Evolutionary conservation across 2,329 filamentous ascomycete species (phyloP).

Genomic region (Exophiala calicioides): DNA sequence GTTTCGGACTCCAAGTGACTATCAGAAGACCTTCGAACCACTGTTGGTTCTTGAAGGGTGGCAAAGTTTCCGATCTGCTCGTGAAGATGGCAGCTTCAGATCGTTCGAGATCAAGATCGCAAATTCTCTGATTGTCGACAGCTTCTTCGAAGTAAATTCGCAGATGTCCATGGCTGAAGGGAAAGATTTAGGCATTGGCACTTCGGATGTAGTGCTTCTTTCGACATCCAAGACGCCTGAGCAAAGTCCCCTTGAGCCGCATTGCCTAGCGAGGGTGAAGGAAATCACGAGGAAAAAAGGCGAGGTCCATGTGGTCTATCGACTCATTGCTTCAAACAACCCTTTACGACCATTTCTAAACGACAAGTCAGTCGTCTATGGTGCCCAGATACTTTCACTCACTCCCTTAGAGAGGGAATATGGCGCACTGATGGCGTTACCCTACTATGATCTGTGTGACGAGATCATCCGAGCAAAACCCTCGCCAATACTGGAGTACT

Average conservation of each 20-base stretch:
- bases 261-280: slow-evolving; percentile 84
- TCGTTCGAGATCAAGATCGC: slow-evolving; percentile 85
- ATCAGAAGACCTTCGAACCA: slow-evolving; percentile 87
- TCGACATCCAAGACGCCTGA: slow-evolving; percentile 73
- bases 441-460: slow-evolving; percentile 94
- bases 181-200: slow-evolving; percentile 70
- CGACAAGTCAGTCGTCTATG: slow-evolving; percentile 69
- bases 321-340: slow-evolving; percentile 65
- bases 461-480: slow-evolving; percentile 89
- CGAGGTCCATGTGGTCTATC: slow-evolving; percentile 80
- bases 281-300: slow-evolving; percentile 79
- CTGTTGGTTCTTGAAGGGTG: slow-evolving; percentile 90
- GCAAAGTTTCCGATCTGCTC: slow-evolving; percentile 87
- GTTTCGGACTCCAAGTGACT: slow-evolving; percentile 74
- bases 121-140: slow-evolving; percentile 86
- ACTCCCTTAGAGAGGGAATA: slow-evolving; percentile 95
- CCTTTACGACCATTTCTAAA: slow-evolving; percentile 66
- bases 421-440: slow-evolving; percentile 82
- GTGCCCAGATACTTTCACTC: slow-evolving; percentile 85
- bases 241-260: slow-evolving; percentile 63
- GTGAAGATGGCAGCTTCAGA: slow-evolving; percentile 79
- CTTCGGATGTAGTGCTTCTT: slow-evolving; percentile 86
- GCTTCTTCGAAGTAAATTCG: slow-evolving; percentile 88
- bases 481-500: slow-evolving; percentile 81
- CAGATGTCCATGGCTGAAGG: slow-evolving; percentile 70